Base-by-base conservation (phyloP, 306 rosid genomes). In the Prunus padus region DNA sequence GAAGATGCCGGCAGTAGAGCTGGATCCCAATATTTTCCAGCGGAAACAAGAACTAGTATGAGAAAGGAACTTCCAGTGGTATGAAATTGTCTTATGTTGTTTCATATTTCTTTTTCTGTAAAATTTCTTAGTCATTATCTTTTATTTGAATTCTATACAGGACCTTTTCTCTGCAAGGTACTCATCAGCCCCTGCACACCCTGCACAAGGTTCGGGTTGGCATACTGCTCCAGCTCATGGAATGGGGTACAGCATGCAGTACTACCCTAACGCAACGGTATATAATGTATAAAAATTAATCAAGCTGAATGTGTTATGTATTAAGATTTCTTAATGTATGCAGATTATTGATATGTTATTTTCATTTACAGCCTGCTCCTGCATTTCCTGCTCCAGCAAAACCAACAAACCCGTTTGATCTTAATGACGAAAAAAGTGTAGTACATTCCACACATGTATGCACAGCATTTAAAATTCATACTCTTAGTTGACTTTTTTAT, bases 11-110 rank as follows among this genome's bases (percentile, higher is more conserved):
- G 49, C 62, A 40, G 47, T 72, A 66, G 74, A 76, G 84, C 74
- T 69, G 71, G 77, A 74, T 50, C 75, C 67, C 77, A 84, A 68
- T 72, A 80, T 75, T 51, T 63, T 68, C 57, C 71, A 4, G 65
- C 30, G 65, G 86, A 90, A 82, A 72, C 74, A 71, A 84, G 50
- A 30, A 72, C 77, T 60, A 67, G 45, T 28, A 89, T 65, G 81
- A 88, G 97, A 85, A 79, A 10, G 76, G 97, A 89, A 82, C 88
- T 95, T 77, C 97, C 97, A 30, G 78, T 18, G 81, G 98, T 95
- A 87, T 72, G 74, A 71, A 23, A 69, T 71, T 65, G 22, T 18
- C 19, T 68, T 44, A 9, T 68, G 66, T 71, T 52, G 18, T 74
- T 63, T 82, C 65, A 50, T 22, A 47, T 30, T 65, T 73, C 30